A percentile compares a stretch with the other conserved stretches of the same genome.
Conservation (phyloP, 2,329 filamentous ascomycete genomes). For the Cladophialophora psammophila region DNA sequence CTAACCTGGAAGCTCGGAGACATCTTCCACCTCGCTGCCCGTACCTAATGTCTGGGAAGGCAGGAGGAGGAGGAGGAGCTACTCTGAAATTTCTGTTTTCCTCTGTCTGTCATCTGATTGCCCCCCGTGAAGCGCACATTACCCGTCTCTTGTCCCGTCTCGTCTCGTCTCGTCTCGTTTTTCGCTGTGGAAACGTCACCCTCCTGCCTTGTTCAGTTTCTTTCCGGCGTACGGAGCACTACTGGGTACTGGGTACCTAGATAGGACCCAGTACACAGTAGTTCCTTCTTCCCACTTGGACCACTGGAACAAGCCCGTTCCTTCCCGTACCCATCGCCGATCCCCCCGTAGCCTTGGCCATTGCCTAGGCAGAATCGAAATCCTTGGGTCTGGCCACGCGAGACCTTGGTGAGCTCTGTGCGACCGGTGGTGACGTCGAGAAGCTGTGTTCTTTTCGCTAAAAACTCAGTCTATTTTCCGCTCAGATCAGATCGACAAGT, state of each 20-base stretch:
- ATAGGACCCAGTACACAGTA: too few species aligned
- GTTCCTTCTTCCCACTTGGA: not conserved
- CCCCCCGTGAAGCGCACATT: not conserved
- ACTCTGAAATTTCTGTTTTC: conserved; percentile 1
- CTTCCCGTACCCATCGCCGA: conserved; percentile 4
- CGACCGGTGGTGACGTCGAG: conserved; percentile 3
- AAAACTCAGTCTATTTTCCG: not conserved
- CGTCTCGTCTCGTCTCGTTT: not conserved
- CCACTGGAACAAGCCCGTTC: conserved; percentile 3
- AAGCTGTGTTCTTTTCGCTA: not conserved
- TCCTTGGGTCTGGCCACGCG: not conserved
- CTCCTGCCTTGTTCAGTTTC: not conserved
- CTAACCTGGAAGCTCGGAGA: not conserved
- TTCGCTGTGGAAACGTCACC: not conserved
- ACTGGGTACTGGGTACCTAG: too few species aligned
- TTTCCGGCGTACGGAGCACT: not conserved
- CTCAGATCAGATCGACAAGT: conserved; percentile 4
- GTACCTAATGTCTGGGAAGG: not conserved
- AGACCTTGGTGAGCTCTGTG: not conserved
- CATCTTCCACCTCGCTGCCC: not conserved
- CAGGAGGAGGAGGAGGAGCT: not conserved
- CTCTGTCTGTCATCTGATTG: conserved; percentile 5
- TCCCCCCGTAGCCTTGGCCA: not conserved
- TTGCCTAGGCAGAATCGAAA: not conserved
- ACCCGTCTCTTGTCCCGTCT: not conserved